Base-by-base conservation (phyloP, 2,329 filamentous ascomycete species). In the Ciborinia camelliae region DNA sequence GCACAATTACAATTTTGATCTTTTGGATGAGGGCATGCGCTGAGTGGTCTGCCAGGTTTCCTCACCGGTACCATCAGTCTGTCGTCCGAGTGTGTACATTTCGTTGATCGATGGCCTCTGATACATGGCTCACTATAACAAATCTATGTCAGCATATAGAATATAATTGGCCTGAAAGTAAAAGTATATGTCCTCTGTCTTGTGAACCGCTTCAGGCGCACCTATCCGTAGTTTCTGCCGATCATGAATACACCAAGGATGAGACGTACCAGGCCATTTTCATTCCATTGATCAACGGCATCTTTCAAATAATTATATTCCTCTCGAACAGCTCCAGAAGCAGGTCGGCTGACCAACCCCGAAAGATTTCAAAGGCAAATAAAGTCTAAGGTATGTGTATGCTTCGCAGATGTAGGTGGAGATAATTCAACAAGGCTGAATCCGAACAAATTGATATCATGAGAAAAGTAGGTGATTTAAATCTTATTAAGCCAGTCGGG, bases 91-190 rank as follows among this genome's bases (percentile, higher is more conserved):
- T 91, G 89, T 55, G 84, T 87, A 76, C 89, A 91, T 79, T 89
- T 90, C 61, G 88, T 90, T 37, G 89, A 91, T 71, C 89, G 86
- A 76, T 91, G 89, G 64, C 89, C 89, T 72, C 88, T 86, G 71
- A 91, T 91, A 75, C 89, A 91, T 73, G 88, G 88, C 80, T 86
- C 86, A 77, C 88, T 91, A 71, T 43, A 55, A 20, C 57, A 7
- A 61, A 15, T 54, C 55, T 7, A 64, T 43, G 51, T 74, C 58
- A 74, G 71, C 23, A 63, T 35, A 57, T 57, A 6, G 23, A 58
- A 32, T 18, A 39, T 26, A 32, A 50, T 20, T 59, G 37, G n/a
- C 30, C 7, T 8, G 8, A 20, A 20, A n/a, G 39, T 32, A 30
- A 61, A 23, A 41, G 43, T 43, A 14, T 43, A 30, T n/a, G 45